Evolutionary conservation across 2,329 filamentous ascomycete genomes (phyloP).

Genomic region (Claviceps fusiformis): DNA sequence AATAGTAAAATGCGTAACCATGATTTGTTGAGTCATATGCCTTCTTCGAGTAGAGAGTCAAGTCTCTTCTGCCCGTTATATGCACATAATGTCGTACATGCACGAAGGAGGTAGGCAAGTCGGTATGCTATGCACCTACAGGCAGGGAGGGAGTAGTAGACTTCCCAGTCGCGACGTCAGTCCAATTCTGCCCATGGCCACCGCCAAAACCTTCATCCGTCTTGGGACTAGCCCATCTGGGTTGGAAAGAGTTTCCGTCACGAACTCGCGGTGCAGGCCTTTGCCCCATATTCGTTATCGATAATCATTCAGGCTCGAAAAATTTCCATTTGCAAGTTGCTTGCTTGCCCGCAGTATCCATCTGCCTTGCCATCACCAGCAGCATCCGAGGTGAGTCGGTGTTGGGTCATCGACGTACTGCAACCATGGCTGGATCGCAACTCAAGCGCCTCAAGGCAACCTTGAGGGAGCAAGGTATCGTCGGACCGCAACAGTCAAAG

Average conservation of each 20-base stretch:
- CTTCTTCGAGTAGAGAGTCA: neutral
- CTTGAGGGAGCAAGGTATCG: conserved; percentile 75
- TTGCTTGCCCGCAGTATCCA: neutral
- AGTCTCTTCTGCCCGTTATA: too few species aligned
- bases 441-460: conserved; percentile 91
- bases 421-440: conserved; percentile 82
- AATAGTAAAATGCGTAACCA: conserved; percentile 6
- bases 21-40: conserved; percentile 3
- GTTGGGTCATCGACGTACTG: neutral
- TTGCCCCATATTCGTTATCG: conserved; percentile 7
- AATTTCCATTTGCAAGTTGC: neutral
- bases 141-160: too few species aligned
- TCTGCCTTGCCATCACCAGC: conserved; percentile 3
- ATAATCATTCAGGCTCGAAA: conserved; percentile 5
- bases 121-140: too few species aligned
- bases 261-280: neutral
- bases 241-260: neutral
- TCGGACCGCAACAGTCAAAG: conserved; percentile 86
- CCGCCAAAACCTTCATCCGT: conserved; percentile 9
- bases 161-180: neutral
- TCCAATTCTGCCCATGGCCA: conserved; percentile 10
- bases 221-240: neutral
- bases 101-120: too few species aligned
- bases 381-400: conserved; percentile 4
- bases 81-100: neutral